Conservation (phyloP, 768 basidiomycete species). For the Sutorius australiensis region DNA sequence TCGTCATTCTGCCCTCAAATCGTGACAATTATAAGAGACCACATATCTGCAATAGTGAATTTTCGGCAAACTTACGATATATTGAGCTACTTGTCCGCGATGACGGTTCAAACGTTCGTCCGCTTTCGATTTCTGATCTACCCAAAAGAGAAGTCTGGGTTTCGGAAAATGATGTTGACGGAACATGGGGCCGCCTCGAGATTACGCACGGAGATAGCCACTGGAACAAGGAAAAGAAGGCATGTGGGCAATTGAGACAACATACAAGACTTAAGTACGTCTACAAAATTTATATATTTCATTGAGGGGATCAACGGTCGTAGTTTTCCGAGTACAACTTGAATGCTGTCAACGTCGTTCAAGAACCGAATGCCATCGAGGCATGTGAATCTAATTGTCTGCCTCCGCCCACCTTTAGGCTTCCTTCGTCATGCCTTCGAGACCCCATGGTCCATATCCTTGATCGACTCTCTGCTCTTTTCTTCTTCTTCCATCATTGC, state of each 20-base stretch:
- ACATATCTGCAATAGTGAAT: too few relatives aligned
- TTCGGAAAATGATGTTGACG: neutral
- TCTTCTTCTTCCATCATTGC: conserved; percentile 28
- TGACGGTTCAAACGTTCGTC: too few relatives aligned
- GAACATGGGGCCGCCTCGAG: neutral
- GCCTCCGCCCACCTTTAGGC: neutral
- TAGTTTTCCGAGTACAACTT: too few relatives aligned
- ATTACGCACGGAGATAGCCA: neutral
- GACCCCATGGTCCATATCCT: conserved; percentile 1
- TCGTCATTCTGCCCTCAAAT: too few relatives aligned
- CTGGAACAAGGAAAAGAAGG: neutral
- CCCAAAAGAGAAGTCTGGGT: neutral
- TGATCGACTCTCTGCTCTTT: conserved; percentile 2
- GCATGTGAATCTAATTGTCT: neutral
- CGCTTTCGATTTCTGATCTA: neutral
- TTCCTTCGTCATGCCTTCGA: conserved; percentile 4
- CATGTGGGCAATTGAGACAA: neutral
- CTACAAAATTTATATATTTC: neutral
- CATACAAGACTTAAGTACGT: neutral
- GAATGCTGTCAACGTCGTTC: too few relatives aligned
- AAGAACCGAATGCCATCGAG: neutral
- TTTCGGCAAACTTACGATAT: too few relatives aligned
- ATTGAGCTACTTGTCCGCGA: too few relatives aligned
- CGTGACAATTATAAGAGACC: too few relatives aligned
- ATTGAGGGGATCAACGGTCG: too few relatives aligned